Conservation (phyloP, 2,329 filamentous ascomycete genomes). For the Penicillium freii region DNA sequence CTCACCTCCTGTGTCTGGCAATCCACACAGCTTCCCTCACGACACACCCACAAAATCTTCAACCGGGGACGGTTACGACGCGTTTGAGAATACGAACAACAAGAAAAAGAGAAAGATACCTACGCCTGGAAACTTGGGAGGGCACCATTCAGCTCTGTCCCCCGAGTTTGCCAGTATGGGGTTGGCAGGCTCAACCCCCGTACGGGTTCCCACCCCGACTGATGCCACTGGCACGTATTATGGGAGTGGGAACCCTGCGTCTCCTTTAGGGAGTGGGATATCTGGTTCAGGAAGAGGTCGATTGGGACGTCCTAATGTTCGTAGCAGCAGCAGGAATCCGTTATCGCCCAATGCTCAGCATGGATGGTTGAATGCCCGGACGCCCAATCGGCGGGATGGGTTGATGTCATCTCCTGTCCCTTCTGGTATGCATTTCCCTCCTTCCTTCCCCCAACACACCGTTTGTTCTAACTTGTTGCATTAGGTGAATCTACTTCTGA, state of each 20-base stretch:
- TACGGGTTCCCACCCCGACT: slow-evolving; percentile 44
- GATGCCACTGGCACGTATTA: slow-evolving; percentile 56
- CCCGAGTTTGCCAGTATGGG: slow-evolving; percentile 65
- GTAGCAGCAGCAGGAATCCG: slow-evolving; percentile 60
- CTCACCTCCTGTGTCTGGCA: slow-evolving; percentile 24
- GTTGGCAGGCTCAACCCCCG: slow-evolving; percentile 49
- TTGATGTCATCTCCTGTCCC: slow-evolving; percentile 46
- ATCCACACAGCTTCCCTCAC: neutral
- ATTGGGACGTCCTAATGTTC: slow-evolving; percentile 61
- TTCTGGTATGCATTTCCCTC: slow-evolving; percentile 28
- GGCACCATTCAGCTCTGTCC: slow-evolving; percentile 59
- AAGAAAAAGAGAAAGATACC: slow-evolving; percentile 99
- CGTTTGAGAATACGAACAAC: slow-evolving; percentile 97
- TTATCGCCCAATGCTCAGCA: slow-evolving; percentile 60
- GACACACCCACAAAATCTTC: slow-evolving; percentile 50
- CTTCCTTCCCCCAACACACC: neutral
- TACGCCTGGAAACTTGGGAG: slow-evolving; percentile 69
- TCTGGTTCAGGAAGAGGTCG: slow-evolving; percentile 83
- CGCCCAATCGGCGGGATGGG: slow-evolving; percentile 49
- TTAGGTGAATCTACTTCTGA: slow-evolving; percentile 45
- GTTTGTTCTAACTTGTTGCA: slow-evolving; percentile 12
- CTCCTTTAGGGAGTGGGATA: slow-evolving; percentile 64
- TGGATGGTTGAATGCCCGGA: slow-evolving; percentile 53
- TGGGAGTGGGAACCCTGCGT: slow-evolving; percentile 54
- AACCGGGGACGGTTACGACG: slow-evolving; percentile 86